Evolutionary conservation across 306 rosid genomes (phyloP), one percentile per base, ranked within the genome.

Genomic region (Lagenaria siceraria): DNA sequence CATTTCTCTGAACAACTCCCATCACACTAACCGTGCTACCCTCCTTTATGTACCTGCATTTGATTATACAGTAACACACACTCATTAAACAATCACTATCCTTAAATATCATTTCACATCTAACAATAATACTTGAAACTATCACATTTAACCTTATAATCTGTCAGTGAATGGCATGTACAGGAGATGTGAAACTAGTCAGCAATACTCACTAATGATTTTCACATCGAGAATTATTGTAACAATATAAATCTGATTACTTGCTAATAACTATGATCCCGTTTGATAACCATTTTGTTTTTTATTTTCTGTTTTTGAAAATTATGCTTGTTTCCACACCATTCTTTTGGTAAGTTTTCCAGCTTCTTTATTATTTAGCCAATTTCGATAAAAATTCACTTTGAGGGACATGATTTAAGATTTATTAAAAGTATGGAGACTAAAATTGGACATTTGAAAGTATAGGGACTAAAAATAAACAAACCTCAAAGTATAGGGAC

Each of bases 21-120:
- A 95, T 92, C 71, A 95, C 96, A n/a, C 98, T 95, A 33, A 92
- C 98, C 2, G 97, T 92, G 92, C 97, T 95, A 21, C 98, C 98
- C 87, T 95, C 98, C 85, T 95, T 95, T 82, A 95, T 92, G 85
- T 92, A 95, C 91, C 98, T 95, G 80, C 87, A 86, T 53, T 25
- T 48, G 42, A 72, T 25, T 24, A 0, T 70, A 46, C 75, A 69
- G 46, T 13, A 70, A 43, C 56, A 68, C 56, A 68, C 8, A 43
- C 75, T 43, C n/a, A 18, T 14, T 64, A 7, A 64, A 64, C 10
- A 1, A 54, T 8, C 79, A 81, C 77, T 82, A 76, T 51, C 18
- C 46, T 11, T 25, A 61, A 70, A 63, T 80, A 61, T 33, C 21
- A 54, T 27, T 73, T 68, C 74, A 40, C 5, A 21, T 43, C 43